Evolutionary conservation across 148 eudicot genomes (phyloP).

Genomic region (Cornus controversa): DNA sequence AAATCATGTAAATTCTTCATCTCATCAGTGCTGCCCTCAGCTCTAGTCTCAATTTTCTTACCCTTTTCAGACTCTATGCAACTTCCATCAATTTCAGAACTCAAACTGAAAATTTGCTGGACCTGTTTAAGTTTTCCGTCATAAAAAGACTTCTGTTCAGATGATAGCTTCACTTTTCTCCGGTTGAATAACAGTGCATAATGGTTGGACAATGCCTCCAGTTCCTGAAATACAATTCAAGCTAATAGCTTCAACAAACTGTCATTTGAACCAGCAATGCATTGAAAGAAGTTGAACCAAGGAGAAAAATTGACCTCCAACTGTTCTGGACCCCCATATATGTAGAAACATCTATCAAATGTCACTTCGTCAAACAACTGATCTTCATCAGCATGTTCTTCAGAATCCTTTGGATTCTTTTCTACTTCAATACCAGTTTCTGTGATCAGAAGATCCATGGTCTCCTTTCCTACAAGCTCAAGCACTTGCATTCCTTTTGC

Average conservation of each 20-base stretch:
- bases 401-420: conserved; percentile 41
- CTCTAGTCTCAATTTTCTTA: conserved; percentile 65
- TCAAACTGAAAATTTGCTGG: conserved; percentile 76
- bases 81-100: conserved; percentile 51
- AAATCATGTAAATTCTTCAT: conserved; percentile 72
- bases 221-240: conserved; percentile 46
- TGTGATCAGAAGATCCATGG: conserved; percentile 84
- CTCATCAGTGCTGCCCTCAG: conserved; percentile 55
- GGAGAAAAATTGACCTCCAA: conserved; percentile 55
- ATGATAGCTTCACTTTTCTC: conserved; percentile 70
- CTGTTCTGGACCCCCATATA: conserved; percentile 97
- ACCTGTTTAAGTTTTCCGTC: conserved; percentile 86
- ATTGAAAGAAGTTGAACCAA: neutral
- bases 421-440: conserved; percentile 83
- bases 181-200: conserved; percentile 78
- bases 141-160: conserved; percentile 70
- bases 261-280: neutral
- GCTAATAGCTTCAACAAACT: conserved; percentile 1
- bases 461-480: conserved; percentile 90
- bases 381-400: conserved; percentile 52
- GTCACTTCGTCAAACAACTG: conserved; percentile 78
- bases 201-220: conserved; percentile 94
- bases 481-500: conserved; percentile 91
- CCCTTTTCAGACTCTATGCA: conserved; percentile 61
- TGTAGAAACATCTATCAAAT: conserved; percentile 95